Evolutionary conservation across 148 eudicot species (phyloP).

Genomic region (Amaranthus cruentus): DNA sequence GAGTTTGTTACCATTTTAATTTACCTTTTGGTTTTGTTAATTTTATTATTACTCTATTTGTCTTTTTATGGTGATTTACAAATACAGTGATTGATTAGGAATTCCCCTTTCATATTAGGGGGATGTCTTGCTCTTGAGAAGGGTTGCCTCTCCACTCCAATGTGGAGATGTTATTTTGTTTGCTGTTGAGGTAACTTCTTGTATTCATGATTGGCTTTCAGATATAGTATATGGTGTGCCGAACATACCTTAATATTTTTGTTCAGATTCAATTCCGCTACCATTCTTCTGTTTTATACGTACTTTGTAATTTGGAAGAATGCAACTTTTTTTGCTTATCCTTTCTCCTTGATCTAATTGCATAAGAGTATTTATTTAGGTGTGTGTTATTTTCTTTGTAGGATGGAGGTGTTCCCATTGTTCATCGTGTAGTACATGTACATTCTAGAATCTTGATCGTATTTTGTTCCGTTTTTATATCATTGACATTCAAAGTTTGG

Average conservation of each 20-base stretch:
- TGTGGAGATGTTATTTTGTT: conserved; percentile 32
- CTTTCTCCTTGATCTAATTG: neutral
- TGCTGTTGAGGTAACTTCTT: conserved; percentile 20
- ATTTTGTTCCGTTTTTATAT: too few species aligned
- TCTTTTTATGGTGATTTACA: too few species aligned
- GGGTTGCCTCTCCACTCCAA: conserved; percentile 13
- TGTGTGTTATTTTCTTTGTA: neutral
- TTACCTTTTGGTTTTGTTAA: neutral
- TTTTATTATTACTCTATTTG: neutral
- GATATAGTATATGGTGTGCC: too few species aligned
- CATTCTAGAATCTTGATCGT: neutral
- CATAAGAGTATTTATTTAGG: neutral
- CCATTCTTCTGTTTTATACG: too few species aligned
- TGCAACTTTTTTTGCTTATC: too few species aligned
- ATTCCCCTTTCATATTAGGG: conserved; percentile 12
- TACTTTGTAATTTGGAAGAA: too few species aligned
- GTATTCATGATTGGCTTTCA: neutral
- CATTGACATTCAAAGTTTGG: too few species aligned
- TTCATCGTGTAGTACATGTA: conserved; percentile 28
- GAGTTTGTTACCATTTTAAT: neutral
- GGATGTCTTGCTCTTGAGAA: conserved; percentile 21
- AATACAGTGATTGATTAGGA: too few species aligned
- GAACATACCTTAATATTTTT: neutral
- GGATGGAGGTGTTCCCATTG: conserved; percentile 22
- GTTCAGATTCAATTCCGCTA: neutral